These are phyloP conservation scores for Penicillium sp. DNA, from an alignment of 2,329 filamentous ascomycete species.

Conservation along the genomic window DNA sequence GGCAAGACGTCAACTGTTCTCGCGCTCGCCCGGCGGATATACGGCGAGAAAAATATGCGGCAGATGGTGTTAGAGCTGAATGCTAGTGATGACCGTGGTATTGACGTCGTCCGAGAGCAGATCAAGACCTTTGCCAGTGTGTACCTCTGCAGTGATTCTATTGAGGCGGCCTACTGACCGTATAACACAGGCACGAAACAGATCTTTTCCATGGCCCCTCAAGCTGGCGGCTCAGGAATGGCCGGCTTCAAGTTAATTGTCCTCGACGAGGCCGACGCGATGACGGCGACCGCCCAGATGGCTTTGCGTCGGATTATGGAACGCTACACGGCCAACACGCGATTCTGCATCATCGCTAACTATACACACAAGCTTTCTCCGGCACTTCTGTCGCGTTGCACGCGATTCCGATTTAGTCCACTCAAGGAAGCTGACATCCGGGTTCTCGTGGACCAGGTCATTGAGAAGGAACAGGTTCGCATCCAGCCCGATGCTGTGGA, in stretches of 20 bases:
- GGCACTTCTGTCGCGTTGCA: slow-evolving; percentile 87
- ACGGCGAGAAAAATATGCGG: slow-evolving; percentile 85
- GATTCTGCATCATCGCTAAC: slow-evolving; percentile 98
- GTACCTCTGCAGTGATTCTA: slow-evolving; percentile 10
- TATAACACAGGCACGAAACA: slow-evolving; percentile 68
- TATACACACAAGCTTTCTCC: slow-evolving; percentile 98
- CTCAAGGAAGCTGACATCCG: slow-evolving; percentile 86
- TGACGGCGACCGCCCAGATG: slow-evolving; percentile 99
- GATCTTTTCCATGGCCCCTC: slow-evolving; percentile 72
- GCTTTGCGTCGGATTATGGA: slow-evolving; percentile 96
- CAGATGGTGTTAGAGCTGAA: slow-evolving; percentile 99
- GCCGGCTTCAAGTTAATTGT: slow-evolving; percentile 94
- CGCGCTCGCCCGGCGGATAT: slow-evolving; percentile 88
- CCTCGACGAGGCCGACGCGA: slow-evolving; percentile 97
- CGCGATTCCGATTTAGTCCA: slow-evolving; percentile 90
- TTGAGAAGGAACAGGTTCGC: slow-evolving; percentile 80
- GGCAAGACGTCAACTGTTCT: slow-evolving; percentile 97
- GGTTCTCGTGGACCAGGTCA: slow-evolving; percentile 80
- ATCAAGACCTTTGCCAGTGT: slow-evolving; percentile 96
- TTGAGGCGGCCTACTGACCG: slow-evolving; percentile 1
- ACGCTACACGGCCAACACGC: slow-evolving; percentile 95
- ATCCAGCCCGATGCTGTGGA: slow-evolving; percentile 79
- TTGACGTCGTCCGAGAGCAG: slow-evolving; percentile 96
- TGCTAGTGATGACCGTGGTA: slow-evolving; percentile 93
- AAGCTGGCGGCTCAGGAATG: slow-evolving; percentile 48